Conservation (phyloP, 768 basidiomycete genomes). For the Holtermanniella nyarrowii region DNA sequence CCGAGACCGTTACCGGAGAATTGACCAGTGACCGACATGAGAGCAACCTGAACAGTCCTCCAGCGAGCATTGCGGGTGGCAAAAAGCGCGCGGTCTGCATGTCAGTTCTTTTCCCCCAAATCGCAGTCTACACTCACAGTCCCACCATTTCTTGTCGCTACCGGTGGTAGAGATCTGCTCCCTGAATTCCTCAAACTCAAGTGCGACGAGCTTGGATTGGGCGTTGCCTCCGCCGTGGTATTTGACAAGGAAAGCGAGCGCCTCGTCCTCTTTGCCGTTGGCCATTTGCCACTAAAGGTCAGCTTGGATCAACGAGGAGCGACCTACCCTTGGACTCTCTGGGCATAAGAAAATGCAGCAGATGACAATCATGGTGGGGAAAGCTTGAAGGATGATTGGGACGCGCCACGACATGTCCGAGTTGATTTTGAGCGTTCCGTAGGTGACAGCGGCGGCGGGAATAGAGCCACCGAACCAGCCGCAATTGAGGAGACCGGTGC, state of each 20-base stretch:
- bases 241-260: constrained; percentile 4
- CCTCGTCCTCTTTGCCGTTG: constrained; percentile 5
- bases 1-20: constrained; percentile 53
- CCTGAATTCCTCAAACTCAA: constrained; percentile 37
- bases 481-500: constrained; percentile 3
- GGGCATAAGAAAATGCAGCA: no score
- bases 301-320: no score
- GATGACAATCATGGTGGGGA: constrained; percentile 11
- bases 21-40: constrained; percentile 53
- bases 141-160: constrained; percentile 53
- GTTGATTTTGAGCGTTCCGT: constrained; percentile 20
- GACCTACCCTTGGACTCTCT: no score
- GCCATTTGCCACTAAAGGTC: constrained; percentile 13
- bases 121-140: constrained; percentile 43
- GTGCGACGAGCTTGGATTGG: constrained; percentile 6
- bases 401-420: constrained; percentile 18
- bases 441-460: constrained; percentile 15
- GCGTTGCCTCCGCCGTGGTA: no score
- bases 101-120: constrained; percentile 2
- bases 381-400: constrained; percentile 17
- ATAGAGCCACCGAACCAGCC: constrained; percentile 11
- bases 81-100: constrained; percentile 12
- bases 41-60: constrained; percentile 45
- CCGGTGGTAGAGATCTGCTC: constrained; percentile 48
- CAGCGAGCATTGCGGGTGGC: constrained; percentile 21